These are phyloP conservation scores for Globisporangium sylvaticum DNA, from an alignment of 352 stramenopile genomes.

Conservation along the genomic window DNA sequence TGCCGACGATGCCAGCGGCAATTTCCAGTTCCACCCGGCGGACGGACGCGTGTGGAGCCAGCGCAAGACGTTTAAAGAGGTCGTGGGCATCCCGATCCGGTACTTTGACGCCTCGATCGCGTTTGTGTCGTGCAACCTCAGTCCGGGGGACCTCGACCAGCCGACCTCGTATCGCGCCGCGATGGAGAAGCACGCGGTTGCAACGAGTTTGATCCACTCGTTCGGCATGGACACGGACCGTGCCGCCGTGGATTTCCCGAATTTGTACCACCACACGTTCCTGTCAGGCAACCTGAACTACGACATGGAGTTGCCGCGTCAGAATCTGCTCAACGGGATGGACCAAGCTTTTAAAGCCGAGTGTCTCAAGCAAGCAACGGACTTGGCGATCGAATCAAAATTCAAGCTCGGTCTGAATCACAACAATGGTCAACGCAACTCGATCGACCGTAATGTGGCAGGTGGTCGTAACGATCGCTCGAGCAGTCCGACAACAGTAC, in stretches of 20 bases:
- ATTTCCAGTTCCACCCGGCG: constrained; percentile 64
- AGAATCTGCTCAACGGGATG: constrained; percentile 33
- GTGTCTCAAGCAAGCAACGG: constrained; percentile 49
- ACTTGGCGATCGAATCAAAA: constrained; percentile 57
- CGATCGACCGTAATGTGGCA: constrained; percentile 3
- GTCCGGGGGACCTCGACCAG: constrained; percentile 13
- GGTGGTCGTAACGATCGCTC: constrained; percentile 5
- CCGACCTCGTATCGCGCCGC: constrained; percentile 26
- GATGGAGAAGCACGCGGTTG: constrained; percentile 47
- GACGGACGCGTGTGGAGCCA: constrained; percentile 74
- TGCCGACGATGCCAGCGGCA: constrained; percentile 74
- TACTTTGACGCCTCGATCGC: constrained; percentile 85
- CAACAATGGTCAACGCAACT: constrained; percentile 10
- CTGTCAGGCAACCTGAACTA: constrained; percentile 81
- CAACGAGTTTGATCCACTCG: constrained; percentile 66
- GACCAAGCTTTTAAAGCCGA: constrained; percentile 79
- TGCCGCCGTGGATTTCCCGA: constrained; percentile 73
- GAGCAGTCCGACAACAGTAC: constrained; percentile 1
- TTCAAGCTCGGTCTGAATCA: constrained; percentile 35
- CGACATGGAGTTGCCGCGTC: constrained; percentile 48
- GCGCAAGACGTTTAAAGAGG: constrained; percentile 69
- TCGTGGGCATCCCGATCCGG: constrained; percentile 73
- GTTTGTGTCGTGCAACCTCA: constrained; percentile 80
- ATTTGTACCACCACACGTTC: constrained; percentile 84
- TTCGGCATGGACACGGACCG: constrained; percentile 79